Conservation (phyloP, 441 rosid species). For the Cnidoscolus chayamansa region DNA sequence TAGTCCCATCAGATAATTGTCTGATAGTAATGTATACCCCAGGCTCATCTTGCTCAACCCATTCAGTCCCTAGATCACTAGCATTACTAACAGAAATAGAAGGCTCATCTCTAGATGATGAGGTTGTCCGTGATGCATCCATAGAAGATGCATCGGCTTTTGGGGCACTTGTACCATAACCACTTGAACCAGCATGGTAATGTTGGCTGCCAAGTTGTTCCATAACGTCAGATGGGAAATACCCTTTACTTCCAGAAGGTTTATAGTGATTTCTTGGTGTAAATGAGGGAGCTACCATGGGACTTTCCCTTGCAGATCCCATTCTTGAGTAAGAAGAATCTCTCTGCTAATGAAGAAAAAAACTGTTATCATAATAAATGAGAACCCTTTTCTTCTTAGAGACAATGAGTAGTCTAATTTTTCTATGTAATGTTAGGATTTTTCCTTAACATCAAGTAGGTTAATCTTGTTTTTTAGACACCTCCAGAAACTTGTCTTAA, state of each 20-base stretch:
- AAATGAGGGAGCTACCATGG: slow-evolving; percentile 43
- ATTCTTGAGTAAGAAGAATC: slow-evolving; percentile 77
- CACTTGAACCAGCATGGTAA: slow-evolving; percentile 53
- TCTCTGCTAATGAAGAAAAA: slow-evolving; percentile 44
- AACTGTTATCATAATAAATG: background rate
- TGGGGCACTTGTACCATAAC: slow-evolving; percentile 39
- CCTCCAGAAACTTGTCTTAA: no score
- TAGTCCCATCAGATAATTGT: slow-evolving; percentile 77
- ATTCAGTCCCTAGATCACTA: slow-evolving; percentile 85
- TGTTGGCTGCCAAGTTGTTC: slow-evolving; percentile 44
- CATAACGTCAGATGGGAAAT: slow-evolving; percentile 27
- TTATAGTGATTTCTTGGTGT: slow-evolving; percentile 74
- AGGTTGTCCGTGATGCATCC: slow-evolving; percentile 73
- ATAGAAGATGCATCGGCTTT: slow-evolving; percentile 44
- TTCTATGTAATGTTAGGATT: background rate
- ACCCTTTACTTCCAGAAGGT: slow-evolving; percentile 45
- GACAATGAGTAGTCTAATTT: background rate
- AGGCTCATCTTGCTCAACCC: slow-evolving; percentile 92
- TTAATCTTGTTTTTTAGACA: no score
- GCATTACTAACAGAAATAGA: slow-evolving; percentile 83
- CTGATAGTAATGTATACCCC: slow-evolving; percentile 96
- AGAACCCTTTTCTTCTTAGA: no score
- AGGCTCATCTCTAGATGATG: slow-evolving; percentile 88
- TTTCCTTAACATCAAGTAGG: background rate
- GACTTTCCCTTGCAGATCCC: slow-evolving; percentile 78